Evolutionary conservation across 257 asterid genomes (phyloP).

Genomic region (Solanum pimpinellifolium): DNA sequence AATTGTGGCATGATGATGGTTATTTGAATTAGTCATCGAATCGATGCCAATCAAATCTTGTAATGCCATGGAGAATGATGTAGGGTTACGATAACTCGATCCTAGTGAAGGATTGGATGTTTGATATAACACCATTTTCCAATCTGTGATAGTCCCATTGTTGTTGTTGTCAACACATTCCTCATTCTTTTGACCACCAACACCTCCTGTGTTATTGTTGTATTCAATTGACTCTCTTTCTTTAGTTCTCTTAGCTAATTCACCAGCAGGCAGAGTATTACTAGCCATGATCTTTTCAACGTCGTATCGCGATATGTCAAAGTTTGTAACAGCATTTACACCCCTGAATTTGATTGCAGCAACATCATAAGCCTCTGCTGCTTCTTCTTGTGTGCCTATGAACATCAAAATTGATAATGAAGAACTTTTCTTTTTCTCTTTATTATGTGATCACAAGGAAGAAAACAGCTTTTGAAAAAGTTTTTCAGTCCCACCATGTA

Average conservation of each 20-base stretch:
- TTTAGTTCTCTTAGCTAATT: slow-evolving; percentile 30
- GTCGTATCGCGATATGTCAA: slow-evolving; percentile 31
- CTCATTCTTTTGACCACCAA: neutral
- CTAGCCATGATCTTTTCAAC: slow-evolving; percentile 38
- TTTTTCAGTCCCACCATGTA: slow-evolving; percentile 4
- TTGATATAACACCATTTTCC: slow-evolving; percentile 23
- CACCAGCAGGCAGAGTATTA: slow-evolving; percentile 24
- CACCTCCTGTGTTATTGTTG: neutral
- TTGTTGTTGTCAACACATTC: neutral
- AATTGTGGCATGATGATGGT: neutral
- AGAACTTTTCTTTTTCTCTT: neutral
- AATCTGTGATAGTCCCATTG: slow-evolving; percentile 6
- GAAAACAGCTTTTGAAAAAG: slow-evolving; percentile 16
- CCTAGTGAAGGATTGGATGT: slow-evolving; percentile 10
- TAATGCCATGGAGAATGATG: slow-evolving; percentile 16
- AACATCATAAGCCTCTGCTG: slow-evolving; percentile 45
- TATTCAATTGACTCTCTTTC: slow-evolving; percentile 12
- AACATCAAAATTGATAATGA: neutral
- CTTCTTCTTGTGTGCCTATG: slow-evolving; percentile 44
- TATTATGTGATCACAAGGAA: neutral
- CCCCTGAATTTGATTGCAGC: slow-evolving; percentile 51
- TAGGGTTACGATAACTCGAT: slow-evolving; percentile 7
- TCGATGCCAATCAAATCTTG: slow-evolving; percentile 39
- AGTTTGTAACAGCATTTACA: slow-evolving; percentile 34
- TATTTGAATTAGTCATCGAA: neutral